phyloP scores from a whole-genome alignment of 495 filamentous ascomycete species.

The Sordaria brevicollis region DNA sequence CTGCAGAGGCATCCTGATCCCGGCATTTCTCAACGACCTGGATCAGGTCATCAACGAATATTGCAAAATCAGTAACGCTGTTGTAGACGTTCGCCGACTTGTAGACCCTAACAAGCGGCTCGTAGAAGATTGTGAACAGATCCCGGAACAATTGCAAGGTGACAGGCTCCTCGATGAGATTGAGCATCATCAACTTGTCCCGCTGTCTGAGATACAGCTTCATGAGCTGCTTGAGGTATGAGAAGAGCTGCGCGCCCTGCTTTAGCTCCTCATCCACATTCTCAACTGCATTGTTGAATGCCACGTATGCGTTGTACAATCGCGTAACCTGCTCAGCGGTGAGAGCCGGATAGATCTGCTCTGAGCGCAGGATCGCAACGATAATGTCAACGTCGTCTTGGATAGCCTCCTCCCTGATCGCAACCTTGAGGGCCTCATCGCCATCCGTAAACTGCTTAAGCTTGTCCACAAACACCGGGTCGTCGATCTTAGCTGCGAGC shows the following conservation, averaged over 20 bases:
- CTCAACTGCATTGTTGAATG: constrained; percentile 90
- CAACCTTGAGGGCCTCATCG: constrained; percentile 60
- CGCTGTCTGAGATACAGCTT: constrained; percentile 86
- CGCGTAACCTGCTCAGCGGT: constrained; percentile 62
- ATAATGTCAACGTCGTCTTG: constrained; percentile 69
- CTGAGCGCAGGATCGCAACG: constrained; percentile 69
- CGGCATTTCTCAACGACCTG: constrained; percentile 79
- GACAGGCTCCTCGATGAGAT: constrained; percentile 88
- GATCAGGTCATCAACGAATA: constrained; percentile 88
- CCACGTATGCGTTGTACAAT: constrained; percentile 91
- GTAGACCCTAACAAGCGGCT: constrained; percentile 91
- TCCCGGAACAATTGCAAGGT: constrained; percentile 91
- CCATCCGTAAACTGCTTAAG: constrained; percentile 67
- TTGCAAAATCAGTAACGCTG: constrained; percentile 89
- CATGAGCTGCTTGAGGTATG: constrained; percentile 85
- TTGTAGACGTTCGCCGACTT: constrained; percentile 98
- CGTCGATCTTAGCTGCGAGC: constrained; percentile 61
- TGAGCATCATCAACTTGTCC: constrained; percentile 95
- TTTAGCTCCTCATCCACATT: constrained; percentile 83
- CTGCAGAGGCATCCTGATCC: constrained; percentile 81
- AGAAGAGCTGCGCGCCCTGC: constrained; percentile 80
- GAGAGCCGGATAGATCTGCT: constrained; percentile 59
- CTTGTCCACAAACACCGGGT: constrained; percentile 70
- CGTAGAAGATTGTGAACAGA: constrained; percentile 97
- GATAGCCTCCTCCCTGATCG: constrained; percentile 60